phyloP scores from a whole-genome alignment of 1,284 basidiomycete species.

The Pyrrhoderma lamaoense region DNA sequence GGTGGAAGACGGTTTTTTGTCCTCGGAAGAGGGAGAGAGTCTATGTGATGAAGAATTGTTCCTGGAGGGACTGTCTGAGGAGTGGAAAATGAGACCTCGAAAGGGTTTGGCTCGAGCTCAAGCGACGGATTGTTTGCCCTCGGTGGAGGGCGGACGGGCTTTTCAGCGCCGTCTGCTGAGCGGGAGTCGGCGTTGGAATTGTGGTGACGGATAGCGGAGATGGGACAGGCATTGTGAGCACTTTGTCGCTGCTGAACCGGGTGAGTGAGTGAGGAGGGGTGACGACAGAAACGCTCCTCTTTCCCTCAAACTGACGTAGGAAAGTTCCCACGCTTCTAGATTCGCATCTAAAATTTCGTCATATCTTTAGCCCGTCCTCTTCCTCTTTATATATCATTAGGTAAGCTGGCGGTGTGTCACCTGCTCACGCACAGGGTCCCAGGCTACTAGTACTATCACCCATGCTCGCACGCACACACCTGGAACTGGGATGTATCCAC shows the following conservation, averaged over 20 bases:
- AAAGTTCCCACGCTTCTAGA: too few relatives aligned
- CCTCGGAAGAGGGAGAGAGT: conserved; percentile 17
- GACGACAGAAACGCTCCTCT: background rate
- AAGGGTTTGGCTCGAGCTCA: conserved; percentile 91
- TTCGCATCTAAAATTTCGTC: too few relatives aligned
- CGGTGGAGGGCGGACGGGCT: conserved; percentile 24
- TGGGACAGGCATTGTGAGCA: background rate
- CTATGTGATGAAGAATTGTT: conserved; percentile 29
- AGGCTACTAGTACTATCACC: too few relatives aligned
- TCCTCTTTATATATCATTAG: too few relatives aligned
- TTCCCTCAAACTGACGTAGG: too few relatives aligned
- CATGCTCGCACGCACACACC: too few relatives aligned
- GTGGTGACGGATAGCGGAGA: background rate
- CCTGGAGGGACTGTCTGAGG: conserved; percentile 31
- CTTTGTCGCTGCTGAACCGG: background rate
- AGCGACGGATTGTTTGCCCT: conserved; percentile 46
- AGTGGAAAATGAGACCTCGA: conserved; percentile 81
- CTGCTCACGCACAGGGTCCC: too few relatives aligned
- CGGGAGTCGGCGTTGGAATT: background rate
- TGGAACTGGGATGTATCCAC: too few relatives aligned
- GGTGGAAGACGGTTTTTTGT: background rate
- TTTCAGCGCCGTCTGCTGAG: conserved; percentile 19
- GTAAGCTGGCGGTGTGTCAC: too few relatives aligned
- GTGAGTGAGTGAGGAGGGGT: background rate
- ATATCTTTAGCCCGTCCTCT: too few relatives aligned